These are phyloP conservation scores for Heterobasidion occidentale DNA, from an alignment of 1,284 basidiomycete species.

Conservation along the genomic window DNA sequence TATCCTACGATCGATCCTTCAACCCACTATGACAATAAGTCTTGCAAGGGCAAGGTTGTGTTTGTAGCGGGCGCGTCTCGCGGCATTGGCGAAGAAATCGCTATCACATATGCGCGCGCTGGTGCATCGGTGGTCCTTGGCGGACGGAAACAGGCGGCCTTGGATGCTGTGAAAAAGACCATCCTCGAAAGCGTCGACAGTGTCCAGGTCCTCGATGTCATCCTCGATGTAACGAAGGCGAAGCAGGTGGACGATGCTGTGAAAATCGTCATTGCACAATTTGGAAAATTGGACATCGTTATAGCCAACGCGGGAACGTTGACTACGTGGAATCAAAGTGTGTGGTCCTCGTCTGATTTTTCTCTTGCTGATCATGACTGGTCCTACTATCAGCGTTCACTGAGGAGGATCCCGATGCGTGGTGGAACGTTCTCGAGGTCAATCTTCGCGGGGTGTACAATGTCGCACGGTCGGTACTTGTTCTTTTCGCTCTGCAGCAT, in stretches of 20 bases:
- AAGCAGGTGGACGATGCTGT: conserved; percentile 2
- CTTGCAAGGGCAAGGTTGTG: conserved; percentile 9
- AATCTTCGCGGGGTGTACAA: conserved; percentile 7
- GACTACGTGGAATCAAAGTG: neutral
- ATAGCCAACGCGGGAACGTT: conserved; percentile 10
- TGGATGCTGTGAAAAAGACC: neutral
- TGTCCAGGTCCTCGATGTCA: neutral
- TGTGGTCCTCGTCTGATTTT: neutral
- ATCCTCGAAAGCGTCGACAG: neutral
- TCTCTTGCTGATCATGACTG: neutral
- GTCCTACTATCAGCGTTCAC: neutral
- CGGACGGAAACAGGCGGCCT: neutral
- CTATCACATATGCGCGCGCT: conserved; percentile 7
- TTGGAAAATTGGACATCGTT: conserved; percentile 11
- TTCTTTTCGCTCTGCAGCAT: neutral
- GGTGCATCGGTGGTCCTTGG: conserved; percentile 7
- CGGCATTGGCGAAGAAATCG: conserved; percentile 9
- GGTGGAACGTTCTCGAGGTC: conserved; percentile 5
- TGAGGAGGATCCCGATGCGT: conserved; percentile 1
- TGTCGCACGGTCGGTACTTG: neutral
- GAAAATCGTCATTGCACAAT: conserved; percentile 4
- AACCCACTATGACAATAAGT: neutral
- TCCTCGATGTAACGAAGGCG: neutral
- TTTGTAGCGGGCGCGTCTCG: conserved; percentile 9
- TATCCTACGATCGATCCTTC: conserved; percentile 11